Percentiles rank a stretch among this genome's conserved stretches.
Conservation (phyloP, 2,329 filamentous ascomycete genomes). For the Talaromyces islandicus region DNA sequence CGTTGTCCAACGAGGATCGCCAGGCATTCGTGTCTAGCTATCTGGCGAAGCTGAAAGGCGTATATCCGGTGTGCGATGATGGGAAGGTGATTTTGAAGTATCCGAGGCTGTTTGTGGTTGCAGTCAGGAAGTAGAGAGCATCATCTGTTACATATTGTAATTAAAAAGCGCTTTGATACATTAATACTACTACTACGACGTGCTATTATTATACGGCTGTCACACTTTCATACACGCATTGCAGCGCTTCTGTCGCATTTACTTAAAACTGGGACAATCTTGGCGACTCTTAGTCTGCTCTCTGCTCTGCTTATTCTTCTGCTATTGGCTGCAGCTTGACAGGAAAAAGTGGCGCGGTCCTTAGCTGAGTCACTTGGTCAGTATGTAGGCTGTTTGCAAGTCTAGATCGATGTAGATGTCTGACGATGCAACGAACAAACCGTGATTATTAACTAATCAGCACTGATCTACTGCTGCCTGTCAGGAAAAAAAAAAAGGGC, state of each 20-base stretch:
- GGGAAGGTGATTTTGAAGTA: constrained; percentile 48
- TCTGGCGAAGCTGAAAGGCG: constrained; percentile 34
- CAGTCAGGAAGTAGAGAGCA: constrained; percentile 14
- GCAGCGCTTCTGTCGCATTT: background rate
- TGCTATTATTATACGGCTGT: background rate
- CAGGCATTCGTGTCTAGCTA: constrained; percentile 45
- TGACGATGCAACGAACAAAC: background rate
- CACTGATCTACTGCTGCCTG: background rate
- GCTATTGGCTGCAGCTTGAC: background rate
- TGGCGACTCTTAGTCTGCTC: background rate
- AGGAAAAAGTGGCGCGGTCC: background rate
- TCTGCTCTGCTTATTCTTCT: background rate
- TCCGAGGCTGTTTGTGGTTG: constrained; percentile 19
- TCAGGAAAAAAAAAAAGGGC: background rate
- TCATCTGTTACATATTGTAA: background rate
- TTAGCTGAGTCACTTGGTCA: background rate
- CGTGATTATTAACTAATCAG: too few species aligned
- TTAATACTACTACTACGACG: background rate
- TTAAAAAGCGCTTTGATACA: background rate
- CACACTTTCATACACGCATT: background rate
- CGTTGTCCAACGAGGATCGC: constrained; percentile 37
- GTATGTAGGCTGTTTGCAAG: background rate
- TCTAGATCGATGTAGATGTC: background rate
- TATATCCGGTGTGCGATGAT: constrained; percentile 43
- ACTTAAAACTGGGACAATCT: background rate